Percentiles rank a stretch among this genome's conserved stretches.
phyloP scores from a whole-genome alignment of 768 basidiomycete genomes.

The Pulveroboletus sp. region DNA sequence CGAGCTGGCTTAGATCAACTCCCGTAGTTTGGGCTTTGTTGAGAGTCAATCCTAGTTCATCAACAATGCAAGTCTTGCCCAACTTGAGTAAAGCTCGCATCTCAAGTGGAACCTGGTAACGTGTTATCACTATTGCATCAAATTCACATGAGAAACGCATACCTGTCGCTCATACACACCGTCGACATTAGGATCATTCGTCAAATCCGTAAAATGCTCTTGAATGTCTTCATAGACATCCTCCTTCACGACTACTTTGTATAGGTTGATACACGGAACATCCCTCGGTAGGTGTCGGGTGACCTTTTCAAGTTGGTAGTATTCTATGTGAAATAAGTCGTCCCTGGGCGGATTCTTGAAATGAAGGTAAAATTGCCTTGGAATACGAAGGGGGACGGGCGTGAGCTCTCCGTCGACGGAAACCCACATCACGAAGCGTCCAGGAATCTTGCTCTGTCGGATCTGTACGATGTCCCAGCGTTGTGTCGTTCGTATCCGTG shows the following conservation, averaged over 20 bases:
- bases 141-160: slow-evolving; percentile 10
- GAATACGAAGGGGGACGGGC: slow-evolving; percentile 79
- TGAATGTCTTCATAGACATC: slow-evolving; percentile 80
- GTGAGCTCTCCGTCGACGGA: slow-evolving; percentile 76
- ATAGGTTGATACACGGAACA: slow-evolving; percentile 73
- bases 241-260: slow-evolving; percentile 80
- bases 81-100: slow-evolving; percentile 79
- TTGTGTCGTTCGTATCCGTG: slow-evolving; percentile 54
- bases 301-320: slow-evolving; percentile 72
- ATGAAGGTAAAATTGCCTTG: slow-evolving; percentile 92
- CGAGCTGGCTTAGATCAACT: slow-evolving; percentile 81
- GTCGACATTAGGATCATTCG: slow-evolving; percentile 92
- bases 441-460: slow-evolving; percentile 68
- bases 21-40: slow-evolving; percentile 80
- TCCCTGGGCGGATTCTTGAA: slow-evolving; percentile 67
- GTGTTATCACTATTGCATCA: not conserved
- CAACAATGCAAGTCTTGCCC: slow-evolving; percentile 77
- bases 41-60: slow-evolving; percentile 66
- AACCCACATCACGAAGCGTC: slow-evolving; percentile 88
- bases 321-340: slow-evolving; percentile 64
- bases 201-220: slow-evolving; percentile 89
- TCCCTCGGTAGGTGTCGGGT: slow-evolving; percentile 78
- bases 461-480: slow-evolving; percentile 95
- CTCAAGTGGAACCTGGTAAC: slow-evolving; percentile 69
- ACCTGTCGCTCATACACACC: slow-evolving; percentile 95